These are phyloP conservation scores for Scheffersomyces spartinae DNA, from an alignment of 805 yeast genomes.

Conservation along the genomic window DNA sequence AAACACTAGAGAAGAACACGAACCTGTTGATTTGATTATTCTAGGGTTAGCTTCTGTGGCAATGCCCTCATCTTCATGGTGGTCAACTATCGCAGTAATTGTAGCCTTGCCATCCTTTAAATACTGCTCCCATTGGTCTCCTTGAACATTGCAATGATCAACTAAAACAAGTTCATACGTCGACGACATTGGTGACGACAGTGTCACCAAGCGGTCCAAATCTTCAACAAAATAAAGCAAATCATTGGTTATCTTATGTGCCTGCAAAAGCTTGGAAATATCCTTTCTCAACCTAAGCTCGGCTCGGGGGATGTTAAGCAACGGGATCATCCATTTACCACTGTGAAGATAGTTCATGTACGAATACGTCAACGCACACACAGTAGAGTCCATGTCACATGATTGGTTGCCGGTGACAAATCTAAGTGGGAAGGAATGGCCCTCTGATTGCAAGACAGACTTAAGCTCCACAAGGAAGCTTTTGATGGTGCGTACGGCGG, in stretches of 20 bases:
- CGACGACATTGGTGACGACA: too few species aligned
- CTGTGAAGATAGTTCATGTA: constrained; percentile 34
- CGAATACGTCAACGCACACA: constrained; percentile 64
- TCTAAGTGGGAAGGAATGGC: too few species aligned
- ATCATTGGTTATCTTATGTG: constrained; percentile 34
- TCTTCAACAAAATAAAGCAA: constrained; percentile 62
- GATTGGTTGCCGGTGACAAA: constrained; percentile 77
- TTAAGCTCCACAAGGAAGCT: too few species aligned
- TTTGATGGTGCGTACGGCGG: too few species aligned
- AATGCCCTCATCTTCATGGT: constrained; percentile 63
- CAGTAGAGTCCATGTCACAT: constrained; percentile 81
- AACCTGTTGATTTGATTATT: constrained; percentile 51
- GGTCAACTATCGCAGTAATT: constrained; percentile 67
- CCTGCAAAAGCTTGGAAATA: constrained; percentile 40
- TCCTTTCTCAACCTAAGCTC: constrained; percentile 69
- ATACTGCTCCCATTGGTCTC: constrained; percentile 22
- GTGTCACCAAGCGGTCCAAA: constrained; percentile 19
- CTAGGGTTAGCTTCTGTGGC: constrained; percentile 47
- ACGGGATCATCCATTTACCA: constrained; percentile 41
- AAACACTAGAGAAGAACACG: constrained; percentile 69
- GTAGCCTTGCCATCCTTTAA: constrained; percentile 11
- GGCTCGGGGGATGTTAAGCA: constrained; percentile 56
- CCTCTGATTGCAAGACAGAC: too few species aligned
- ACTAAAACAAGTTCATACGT: constrained; percentile 59
- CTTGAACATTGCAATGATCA: constrained; percentile 71